Evolutionary conservation across 176 grass and related monocot species (phyloP), one percentile per base, ranked within the genome.

Genomic region (Rhynchospora breviuscula): DNA sequence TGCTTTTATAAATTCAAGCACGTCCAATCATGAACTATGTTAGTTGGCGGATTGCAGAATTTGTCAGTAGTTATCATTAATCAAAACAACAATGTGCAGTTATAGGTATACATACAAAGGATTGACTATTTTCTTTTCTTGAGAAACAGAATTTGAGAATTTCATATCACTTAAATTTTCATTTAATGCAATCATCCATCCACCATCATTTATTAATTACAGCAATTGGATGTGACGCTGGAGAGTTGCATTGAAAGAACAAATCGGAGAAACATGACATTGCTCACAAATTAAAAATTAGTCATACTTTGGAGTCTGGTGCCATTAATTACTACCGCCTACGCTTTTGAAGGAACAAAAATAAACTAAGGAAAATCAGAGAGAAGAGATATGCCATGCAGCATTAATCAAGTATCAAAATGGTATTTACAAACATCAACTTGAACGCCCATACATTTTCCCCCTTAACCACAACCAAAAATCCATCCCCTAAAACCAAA

Each of bases 381-480:
- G 8, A 25, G 35, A 45, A 77, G 23, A 57, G 48, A 78, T 19
- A 71, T 78, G 25, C 6, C 45, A 82, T 82, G 63, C 46, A 82
- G 60, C 59, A 66, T 82, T 68, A 82, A 81, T 80, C 56, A 63
- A 82, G 7, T 51, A 66, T 66, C 63, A 81, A 81, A 62, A 62
- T 23, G 35, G 19, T 63, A 81, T 81, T 81, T 59, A 82, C 61
- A 82, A 68, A 65, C 17, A 82, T 19, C 23, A 82, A 54, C 80
- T 25, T 19, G 46, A 82, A 66, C 21, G 44, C 47, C 31, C 80
- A 82, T 46, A 47, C 61, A 82, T 53, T 82, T 31, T 51, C 0
- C 40, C 47, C 17, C 80, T 65, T 26, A 67, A 51, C 43, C 1
- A 23, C 12, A 8, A 48, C 62, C 59, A 49, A 82, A 19, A 67